Evolutionary conservation across 2,329 filamentous ascomycete species (phyloP).

Genomic region (Chaetothyriales sp.): DNA sequence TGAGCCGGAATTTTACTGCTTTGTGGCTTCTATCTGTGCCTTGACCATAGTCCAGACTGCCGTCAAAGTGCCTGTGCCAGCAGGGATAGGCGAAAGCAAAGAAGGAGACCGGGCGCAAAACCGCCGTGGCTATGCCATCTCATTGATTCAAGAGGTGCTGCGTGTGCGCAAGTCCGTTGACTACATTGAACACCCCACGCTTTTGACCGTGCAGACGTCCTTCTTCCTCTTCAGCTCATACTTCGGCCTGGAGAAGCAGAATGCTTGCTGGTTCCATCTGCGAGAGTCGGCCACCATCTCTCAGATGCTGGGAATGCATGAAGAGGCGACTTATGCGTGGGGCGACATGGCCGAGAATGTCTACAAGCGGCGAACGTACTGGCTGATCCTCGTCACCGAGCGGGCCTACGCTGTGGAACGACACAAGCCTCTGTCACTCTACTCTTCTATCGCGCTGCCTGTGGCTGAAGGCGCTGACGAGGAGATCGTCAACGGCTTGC

Average conservation of each 20-base stretch:
- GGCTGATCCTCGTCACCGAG: conserved; percentile 59
- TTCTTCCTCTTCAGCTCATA: conserved; percentile 66
- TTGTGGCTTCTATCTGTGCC: conserved; percentile 29
- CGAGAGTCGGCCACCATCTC: conserved; percentile 60
- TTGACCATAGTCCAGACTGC: conserved; percentile 33
- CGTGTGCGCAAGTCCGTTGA: conserved; percentile 29
- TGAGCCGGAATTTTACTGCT: conserved; percentile 36
- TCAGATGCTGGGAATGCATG: conserved; percentile 30
- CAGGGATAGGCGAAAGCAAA: conserved; percentile 44
- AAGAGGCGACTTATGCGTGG: conserved; percentile 40
- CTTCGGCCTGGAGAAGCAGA: conserved; percentile 58
- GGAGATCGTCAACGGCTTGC: conserved; percentile 43
- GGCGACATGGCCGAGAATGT: conserved; percentile 48
- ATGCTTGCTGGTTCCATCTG: conserved; percentile 66
- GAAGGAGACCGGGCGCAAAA: conserved; percentile 41
- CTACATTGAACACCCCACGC: conserved; percentile 27
- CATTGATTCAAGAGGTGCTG: conserved; percentile 54
- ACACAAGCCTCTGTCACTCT: conserved; percentile 51
- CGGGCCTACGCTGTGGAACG: conserved; percentile 56
- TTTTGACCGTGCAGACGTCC: conserved; percentile 46
- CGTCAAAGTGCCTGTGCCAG: conserved; percentile 28
- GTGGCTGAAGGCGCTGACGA: conserved; percentile 43
- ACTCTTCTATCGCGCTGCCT: conserved; percentile 49
- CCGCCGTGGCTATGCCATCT: conserved; percentile 47
- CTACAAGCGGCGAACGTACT: conserved; percentile 54